Percentiles rank a stretch among this genome's conserved stretches.
Conservation (phyloP, 2,329 filamentous ascomycete species). For the Calonectria leucothoes region DNA sequence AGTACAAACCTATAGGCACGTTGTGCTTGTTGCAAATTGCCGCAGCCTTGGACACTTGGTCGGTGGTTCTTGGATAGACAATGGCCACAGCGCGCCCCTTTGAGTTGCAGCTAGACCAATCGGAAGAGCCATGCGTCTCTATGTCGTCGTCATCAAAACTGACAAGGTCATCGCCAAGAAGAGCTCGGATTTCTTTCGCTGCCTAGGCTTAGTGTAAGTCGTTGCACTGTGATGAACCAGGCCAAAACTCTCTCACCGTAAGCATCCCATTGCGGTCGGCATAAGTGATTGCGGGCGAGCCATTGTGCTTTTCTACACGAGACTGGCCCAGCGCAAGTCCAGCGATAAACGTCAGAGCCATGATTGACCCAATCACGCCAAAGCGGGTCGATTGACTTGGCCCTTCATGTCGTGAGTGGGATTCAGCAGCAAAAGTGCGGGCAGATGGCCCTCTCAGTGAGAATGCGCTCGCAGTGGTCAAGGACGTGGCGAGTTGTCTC, state of each 20-base stretch:
- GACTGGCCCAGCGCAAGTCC: not conserved
- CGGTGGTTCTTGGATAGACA: constrained; percentile 77
- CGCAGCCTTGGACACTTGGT: constrained; percentile 81
- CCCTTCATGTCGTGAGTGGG: not conserved
- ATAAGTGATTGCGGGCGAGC: not conserved
- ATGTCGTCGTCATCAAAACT: constrained; percentile 21
- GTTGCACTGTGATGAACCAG: not conserved
- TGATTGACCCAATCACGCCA: not conserved
- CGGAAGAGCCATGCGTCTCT: constrained; percentile 12
- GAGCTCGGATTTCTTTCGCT: constrained; percentile 5
- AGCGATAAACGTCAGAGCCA: constrained; percentile 1
- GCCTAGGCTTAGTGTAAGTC: constrained; percentile 1
- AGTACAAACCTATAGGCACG: constrained; percentile 14
- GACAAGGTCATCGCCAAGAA: constrained; percentile 2
- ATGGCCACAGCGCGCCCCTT: constrained; percentile 47
- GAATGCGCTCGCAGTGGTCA: not conserved
- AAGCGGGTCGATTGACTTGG: not conserved
- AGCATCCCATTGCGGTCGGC: constrained; percentile 7
- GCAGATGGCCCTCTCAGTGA: not conserved
- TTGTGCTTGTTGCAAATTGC: constrained; percentile 60
- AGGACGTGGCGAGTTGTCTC: not conserved
- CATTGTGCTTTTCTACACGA: not conserved
- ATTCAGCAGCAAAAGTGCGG: not conserved
- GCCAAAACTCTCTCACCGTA: not conserved
- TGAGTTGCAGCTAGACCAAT: constrained; percentile 21